Evolutionary conservation across 2,329 filamentous ascomycete species (phyloP).

Genomic region (Pseudopithomyces maydicus): DNA sequence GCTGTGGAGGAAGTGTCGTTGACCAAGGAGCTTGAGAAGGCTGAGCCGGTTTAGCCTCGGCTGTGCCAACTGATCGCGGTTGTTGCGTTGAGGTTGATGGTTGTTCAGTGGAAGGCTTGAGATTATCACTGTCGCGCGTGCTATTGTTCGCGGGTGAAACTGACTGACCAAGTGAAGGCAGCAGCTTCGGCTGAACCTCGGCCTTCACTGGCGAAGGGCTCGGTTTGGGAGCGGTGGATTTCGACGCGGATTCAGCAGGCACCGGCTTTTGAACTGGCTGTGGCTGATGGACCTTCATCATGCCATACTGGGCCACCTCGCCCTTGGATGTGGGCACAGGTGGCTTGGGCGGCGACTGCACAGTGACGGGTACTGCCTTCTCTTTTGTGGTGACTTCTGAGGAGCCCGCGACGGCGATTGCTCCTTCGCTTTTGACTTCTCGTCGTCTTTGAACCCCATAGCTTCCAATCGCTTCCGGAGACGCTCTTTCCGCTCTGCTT

Average conservation of each 20-base stretch:
- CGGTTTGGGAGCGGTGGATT: conserved; percentile 19
- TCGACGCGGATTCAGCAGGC: conserved; percentile 20
- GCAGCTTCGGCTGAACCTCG: conserved; percentile 23
- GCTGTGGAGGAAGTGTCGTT: conserved; percentile 29
- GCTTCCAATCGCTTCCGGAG: conserved; percentile 74
- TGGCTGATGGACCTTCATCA: conserved; percentile 66
- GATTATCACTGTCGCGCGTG: conserved; percentile 28
- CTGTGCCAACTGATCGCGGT: conserved; percentile 5
- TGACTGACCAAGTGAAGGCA: conserved; percentile 22
- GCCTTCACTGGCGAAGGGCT: conserved; percentile 28
- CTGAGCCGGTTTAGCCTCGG: conserved; percentile 27
- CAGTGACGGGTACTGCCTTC: conserved; percentile 40
- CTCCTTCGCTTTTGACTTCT: conserved; percentile 44
- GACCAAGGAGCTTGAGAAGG: conserved; percentile 32
- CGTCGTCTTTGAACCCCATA: conserved; percentile 61
- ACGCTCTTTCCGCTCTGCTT: conserved; percentile 72
- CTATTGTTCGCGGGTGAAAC: conserved; percentile 23
- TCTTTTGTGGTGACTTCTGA: conserved; percentile 50
- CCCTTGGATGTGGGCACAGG: conserved; percentile 62
- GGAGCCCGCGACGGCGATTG: conserved; percentile 39
- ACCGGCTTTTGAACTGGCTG: conserved; percentile 52
- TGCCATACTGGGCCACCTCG: conserved; percentile 63
- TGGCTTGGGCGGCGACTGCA: conserved; percentile 60
- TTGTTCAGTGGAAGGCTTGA: conserved; percentile 21
- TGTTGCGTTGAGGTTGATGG: conserved; percentile 15